These are phyloP conservation scores for Lophiotrema nucula DNA, from an alignment of 495 filamentous ascomycete species.

Conservation along the genomic window DNA sequence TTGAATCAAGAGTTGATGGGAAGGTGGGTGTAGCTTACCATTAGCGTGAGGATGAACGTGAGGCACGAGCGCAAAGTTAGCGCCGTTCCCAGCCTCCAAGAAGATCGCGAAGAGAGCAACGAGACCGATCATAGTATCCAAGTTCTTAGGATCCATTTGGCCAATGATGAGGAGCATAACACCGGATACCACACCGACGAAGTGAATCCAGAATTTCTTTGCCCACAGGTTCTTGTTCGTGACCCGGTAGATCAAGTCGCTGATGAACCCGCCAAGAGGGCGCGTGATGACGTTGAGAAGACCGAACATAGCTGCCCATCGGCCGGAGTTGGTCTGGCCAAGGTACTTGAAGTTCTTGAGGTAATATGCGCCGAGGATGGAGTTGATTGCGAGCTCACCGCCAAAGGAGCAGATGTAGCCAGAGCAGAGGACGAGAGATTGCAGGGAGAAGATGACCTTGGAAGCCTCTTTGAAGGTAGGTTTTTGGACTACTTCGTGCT, in stretches of 20 bases:
- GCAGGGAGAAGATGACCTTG: slow-evolving; percentile 59
- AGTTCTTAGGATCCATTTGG: slow-evolving; percentile 54
- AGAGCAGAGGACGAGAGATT: slow-evolving; percentile 64
- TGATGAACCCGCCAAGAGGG: slow-evolving; percentile 69
- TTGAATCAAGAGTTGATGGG: too few relatives aligned
- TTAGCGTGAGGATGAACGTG: slow-evolving; percentile 78
- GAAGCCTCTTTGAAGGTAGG: slow-evolving; percentile 63
- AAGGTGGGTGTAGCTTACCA: slow-evolving; percentile 45
- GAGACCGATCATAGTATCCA: slow-evolving; percentile 73
- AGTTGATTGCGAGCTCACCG: slow-evolving; percentile 81
- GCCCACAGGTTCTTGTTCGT: slow-evolving; percentile 61
- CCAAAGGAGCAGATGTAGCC: slow-evolving; percentile 88
- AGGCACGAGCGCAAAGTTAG: slow-evolving; percentile 80
- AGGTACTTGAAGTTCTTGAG: slow-evolving; percentile 70
- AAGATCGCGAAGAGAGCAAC: slow-evolving; percentile 74
- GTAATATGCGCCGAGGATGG: slow-evolving; percentile 78
- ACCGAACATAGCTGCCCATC: slow-evolving; percentile 89
- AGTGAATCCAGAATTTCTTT: slow-evolving; percentile 72
- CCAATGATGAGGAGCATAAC: slow-evolving; percentile 71
- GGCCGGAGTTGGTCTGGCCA: slow-evolving; percentile 67
- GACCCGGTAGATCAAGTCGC: slow-evolving; percentile 67
- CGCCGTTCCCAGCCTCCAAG: slow-evolving; percentile 80
- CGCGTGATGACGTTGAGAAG: slow-evolving; percentile 78
- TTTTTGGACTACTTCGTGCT: slow-evolving; percentile 62
- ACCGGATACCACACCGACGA: slow-evolving; percentile 63